Percentiles rank a stretch among this genome's conserved stretches.
These are phyloP conservation scores for Fraxinus paxiana DNA, from an alignment of 305 asterid genomes.

Conservation along the genomic window DNA sequence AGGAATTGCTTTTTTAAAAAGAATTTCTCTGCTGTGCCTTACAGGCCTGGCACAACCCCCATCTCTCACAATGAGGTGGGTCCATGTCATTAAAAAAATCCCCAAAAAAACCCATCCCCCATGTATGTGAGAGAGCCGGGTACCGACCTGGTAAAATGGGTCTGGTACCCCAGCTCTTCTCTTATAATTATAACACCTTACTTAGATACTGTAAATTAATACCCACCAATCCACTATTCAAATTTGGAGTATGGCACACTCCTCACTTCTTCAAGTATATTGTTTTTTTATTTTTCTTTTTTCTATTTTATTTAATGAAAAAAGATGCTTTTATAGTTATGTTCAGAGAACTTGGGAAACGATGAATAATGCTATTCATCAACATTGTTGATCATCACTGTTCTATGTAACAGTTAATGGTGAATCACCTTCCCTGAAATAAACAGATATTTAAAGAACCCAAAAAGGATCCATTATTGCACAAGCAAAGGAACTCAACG, in stretches of 20 bases:
- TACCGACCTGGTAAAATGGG: too few species aligned
- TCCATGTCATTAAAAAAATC: too few species aligned
- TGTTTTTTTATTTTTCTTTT: background rate
- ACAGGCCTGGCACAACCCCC: too few species aligned
- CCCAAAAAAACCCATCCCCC: too few species aligned
- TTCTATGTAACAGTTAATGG: background rate
- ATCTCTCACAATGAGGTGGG: too few species aligned
- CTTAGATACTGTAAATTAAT: background rate
- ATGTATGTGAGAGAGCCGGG: too few species aligned
- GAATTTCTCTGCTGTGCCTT: too few species aligned
- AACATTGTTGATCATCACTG: background rate
- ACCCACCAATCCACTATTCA: background rate
- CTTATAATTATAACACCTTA: background rate
- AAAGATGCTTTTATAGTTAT: background rate
- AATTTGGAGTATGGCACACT: background rate
- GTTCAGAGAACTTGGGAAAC: background rate
- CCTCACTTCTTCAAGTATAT: background rate
- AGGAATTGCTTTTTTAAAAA: too few species aligned
- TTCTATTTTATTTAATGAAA: background rate
- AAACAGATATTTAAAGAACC: background rate
- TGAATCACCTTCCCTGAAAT: background rate
- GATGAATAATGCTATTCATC: background rate
- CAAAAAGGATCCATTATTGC: background rate
- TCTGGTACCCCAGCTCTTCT: too few species aligned
- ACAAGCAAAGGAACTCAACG: background rate